These are phyloP conservation scores for Globisporangium barbulae DNA, from an alignment of 352 stramenopile genomes.

Conservation along the genomic window DNA sequence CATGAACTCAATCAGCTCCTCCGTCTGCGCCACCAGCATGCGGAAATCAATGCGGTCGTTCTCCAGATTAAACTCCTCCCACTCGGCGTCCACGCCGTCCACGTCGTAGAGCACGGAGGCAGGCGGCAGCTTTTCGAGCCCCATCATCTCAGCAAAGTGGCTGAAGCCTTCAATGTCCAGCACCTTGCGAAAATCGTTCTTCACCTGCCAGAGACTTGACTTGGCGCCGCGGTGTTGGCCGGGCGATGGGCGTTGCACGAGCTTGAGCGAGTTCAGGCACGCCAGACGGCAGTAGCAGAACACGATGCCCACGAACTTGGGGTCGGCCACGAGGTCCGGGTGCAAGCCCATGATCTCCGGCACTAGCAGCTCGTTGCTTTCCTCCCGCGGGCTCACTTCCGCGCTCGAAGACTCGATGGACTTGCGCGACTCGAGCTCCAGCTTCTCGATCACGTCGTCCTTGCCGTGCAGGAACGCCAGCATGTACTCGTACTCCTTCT, in stretches of 20 bases:
- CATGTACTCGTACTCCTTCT: constrained; percentile 64
- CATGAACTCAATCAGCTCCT: constrained; percentile 62
- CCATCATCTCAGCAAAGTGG: constrained; percentile 76
- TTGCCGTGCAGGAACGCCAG: constrained; percentile 70
- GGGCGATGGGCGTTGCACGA: constrained; percentile 50
- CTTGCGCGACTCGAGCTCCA: constrained; percentile 47
- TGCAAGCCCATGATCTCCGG: constrained; percentile 77
- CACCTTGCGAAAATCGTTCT: constrained; percentile 77
- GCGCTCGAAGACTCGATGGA: constrained; percentile 19
- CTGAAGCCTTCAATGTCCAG: constrained; percentile 72
- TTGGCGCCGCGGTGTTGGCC: constrained; percentile 55
- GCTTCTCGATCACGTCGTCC: constrained; percentile 66
- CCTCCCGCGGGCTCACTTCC: background rate
- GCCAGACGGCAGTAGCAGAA: constrained; percentile 80
- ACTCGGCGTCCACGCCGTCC: constrained; percentile 71
- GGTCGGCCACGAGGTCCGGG: constrained; percentile 68
- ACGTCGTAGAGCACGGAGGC: constrained; percentile 14
- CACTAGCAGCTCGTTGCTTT: constrained; percentile 37
- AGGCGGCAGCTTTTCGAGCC: constrained; percentile 41
- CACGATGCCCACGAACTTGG: constrained; percentile 73
- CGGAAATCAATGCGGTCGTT: constrained; percentile 87
- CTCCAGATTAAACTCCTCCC: constrained; percentile 83
- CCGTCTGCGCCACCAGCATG: constrained; percentile 65
- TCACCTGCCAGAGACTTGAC: constrained; percentile 80
- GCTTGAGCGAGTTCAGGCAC: constrained; percentile 82